Evolutionary conservation across 2,329 filamentous ascomycete species (phyloP), one percentile per base, ranked within the genome.

Genomic region (Clonostachys sp.): DNA sequence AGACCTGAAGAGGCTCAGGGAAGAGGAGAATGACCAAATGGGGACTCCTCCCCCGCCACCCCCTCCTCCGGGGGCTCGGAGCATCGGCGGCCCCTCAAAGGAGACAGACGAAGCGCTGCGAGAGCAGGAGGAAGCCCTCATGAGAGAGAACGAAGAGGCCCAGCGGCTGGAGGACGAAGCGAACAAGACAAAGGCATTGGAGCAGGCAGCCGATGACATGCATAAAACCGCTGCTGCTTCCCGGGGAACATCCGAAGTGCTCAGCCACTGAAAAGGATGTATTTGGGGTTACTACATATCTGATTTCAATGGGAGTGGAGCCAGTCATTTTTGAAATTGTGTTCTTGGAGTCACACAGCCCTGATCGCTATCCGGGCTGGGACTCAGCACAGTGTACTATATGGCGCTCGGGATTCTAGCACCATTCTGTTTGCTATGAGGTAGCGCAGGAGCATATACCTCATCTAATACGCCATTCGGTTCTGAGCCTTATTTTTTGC

Each of bases 141-240:
- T 74, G 58, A 66, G 69, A 40, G 76, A 80, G 61, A 77, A 79
- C 50, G 77, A 80, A 54, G 77, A 80, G 55, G 75, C 74, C 2
- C 70, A 78, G 54, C 63, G 75, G 48, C 62, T 77, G 18, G 75
- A 76, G 47, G 75, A 77, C 44, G 74, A 75, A 51, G 71, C 67
- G 42, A 64, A 59, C 18, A 53, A 55, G 46, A 59, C 55, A 6
- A 62, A 59, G 48, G 51, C 47, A 41, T 46, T 60, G 52, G 61
- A 61, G 48, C 53, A 53, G 8, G 57, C 49, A 33, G 49, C 51
- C 44, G 51, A 54, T 44, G 52, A 48, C 35, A 53, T 58, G 49
- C 53, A 55, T 38, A 55, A 55, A 39, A 55, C 59, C 13, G 53
- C 54, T 14, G 42, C 45, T 12, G 53, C 54, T n/a, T 52, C 50